phyloP scores from a whole-genome alignment of 2,329 filamentous ascomycete species.

The Aspergillus viridinutans region DNA sequence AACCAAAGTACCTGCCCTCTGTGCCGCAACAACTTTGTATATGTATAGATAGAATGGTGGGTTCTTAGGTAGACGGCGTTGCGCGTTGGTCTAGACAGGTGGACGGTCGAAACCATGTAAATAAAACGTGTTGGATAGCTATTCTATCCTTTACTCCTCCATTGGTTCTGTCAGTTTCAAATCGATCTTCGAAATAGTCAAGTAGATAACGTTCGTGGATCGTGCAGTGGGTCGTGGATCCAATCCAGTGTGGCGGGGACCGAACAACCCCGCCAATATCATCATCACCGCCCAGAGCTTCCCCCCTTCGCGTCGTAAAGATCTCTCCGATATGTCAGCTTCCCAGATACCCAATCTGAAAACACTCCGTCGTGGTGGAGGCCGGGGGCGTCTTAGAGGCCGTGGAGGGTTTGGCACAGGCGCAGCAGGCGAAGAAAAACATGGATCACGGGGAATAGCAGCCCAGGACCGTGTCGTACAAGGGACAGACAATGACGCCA shows the following conservation, averaged over 20 bases:
- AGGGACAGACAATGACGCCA: slow-evolving; percentile 86
- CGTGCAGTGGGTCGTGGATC: neutral
- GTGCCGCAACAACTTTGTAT: slow-evolving; percentile 81
- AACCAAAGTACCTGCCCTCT: slow-evolving; percentile 88
- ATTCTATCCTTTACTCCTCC: neutral
- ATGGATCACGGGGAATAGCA: slow-evolving; percentile 31
- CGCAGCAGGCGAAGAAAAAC: slow-evolving; percentile 15
- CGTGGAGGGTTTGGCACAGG: slow-evolving; percentile 27
- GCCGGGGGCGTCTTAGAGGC: slow-evolving; percentile 46
- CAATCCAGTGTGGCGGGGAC: neutral
- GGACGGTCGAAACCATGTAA: neutral
- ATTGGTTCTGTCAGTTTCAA: neutral
- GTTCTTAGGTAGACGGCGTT: slow-evolving; percentile 9
- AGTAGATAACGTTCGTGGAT: neutral
- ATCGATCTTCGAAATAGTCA: neutral
- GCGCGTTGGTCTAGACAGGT: neutral
- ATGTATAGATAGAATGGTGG: slow-evolving; percentile 35
- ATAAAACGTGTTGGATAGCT: neutral
- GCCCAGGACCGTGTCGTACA: slow-evolving; percentile 72
- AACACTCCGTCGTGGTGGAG: slow-evolving; percentile 52
- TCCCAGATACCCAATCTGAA: slow-evolving; percentile 75
- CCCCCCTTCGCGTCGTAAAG: slow-evolving; percentile 8
- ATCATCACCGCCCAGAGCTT: slow-evolving; percentile 15
- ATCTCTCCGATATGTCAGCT: slow-evolving; percentile 56
- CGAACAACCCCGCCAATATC: slow-evolving; percentile 8